These are phyloP conservation scores for Trichoderma atrobrunneum DNA, from an alignment of 2,329 filamentous ascomycete species.

Conservation along the genomic window DNA sequence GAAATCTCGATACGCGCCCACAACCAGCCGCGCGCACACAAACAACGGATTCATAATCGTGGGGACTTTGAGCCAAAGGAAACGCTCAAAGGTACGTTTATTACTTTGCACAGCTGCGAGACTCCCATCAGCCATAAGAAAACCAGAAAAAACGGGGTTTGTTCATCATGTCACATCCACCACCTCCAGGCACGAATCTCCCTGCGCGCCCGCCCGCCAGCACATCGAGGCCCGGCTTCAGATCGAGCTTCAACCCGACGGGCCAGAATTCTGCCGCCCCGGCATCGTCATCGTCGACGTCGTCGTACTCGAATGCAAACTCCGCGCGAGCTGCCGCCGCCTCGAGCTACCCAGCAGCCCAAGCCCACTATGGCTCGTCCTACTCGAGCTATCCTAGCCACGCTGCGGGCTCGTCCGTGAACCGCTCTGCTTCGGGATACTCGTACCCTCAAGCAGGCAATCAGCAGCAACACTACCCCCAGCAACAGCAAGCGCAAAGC, in stretches of 20 bases:
- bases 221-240: constrained; percentile 41
- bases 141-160: constrained; percentile 30
- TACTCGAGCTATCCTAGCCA: constrained; percentile 38
- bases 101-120: constrained; percentile 23
- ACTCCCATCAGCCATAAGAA: neutral
- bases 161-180: constrained; percentile 83
- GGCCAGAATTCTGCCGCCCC: constrained; percentile 34
- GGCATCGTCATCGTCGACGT: constrained; percentile 28
- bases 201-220: constrained; percentile 71
- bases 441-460: constrained; percentile 26
- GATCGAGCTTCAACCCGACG: constrained; percentile 49
- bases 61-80: constrained; percentile 32
- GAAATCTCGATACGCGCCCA: neutral
- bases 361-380: constrained; percentile 44
- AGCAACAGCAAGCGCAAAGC: constrained; percentile 31
- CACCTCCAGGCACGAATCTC: constrained; percentile 72
- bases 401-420: constrained; percentile 28
- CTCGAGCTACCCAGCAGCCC: constrained; percentile 34
- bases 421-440: constrained; percentile 25
- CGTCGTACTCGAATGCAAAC: constrained; percentile 31
- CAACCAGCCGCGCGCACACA: no score
- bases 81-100: constrained; percentile 52
- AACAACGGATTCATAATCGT: neutral
- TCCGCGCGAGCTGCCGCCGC: constrained; percentile 20
- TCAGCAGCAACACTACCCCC: constrained; percentile 25